Percentiles rank a stretch among this genome's conserved stretches.
These are phyloP conservation scores for Aurantiochytrium sp. DNA, from an alignment of 108 stramenopile genomes.

Conservation along the genomic window DNA sequence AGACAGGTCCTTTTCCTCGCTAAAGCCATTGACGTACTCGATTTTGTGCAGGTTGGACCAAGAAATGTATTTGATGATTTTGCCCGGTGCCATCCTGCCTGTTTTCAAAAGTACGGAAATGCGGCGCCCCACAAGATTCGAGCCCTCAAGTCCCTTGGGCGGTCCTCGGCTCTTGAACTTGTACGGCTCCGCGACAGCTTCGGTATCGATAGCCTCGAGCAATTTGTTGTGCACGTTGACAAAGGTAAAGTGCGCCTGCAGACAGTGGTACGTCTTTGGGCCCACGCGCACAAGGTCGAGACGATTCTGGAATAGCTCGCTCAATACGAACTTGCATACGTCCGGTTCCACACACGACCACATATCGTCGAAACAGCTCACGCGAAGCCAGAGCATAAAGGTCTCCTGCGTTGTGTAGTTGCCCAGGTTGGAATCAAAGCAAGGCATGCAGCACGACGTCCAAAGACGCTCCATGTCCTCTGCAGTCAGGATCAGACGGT, in stretches of 20 bases:
- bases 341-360: background rate
- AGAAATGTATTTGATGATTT: background rate
- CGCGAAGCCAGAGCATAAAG: conserved; percentile 15
- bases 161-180: background rate
- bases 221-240: background rate
- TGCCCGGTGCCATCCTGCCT: background rate
- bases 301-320: background rate
- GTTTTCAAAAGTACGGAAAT: background rate
- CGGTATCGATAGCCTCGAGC: background rate
- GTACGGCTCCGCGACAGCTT: background rate
- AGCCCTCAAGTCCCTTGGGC: background rate
- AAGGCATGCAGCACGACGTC: conserved; percentile 10
- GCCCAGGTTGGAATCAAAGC: background rate
- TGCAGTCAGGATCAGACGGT: background rate
- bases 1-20: background rate
- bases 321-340: background rate
- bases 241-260: background rate
- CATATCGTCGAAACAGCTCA: background rate
- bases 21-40: background rate
- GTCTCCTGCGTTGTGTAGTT: conserved; percentile 17
- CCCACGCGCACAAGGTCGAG: background rate
- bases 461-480: conserved; percentile 4
- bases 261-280: background rate
- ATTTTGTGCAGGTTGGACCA: conserved; percentile 14
- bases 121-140: background rate